These are phyloP conservation scores for Lepraria neglecta DNA, from an alignment of 495 filamentous ascomycete genomes.

Conservation along the genomic window DNA sequence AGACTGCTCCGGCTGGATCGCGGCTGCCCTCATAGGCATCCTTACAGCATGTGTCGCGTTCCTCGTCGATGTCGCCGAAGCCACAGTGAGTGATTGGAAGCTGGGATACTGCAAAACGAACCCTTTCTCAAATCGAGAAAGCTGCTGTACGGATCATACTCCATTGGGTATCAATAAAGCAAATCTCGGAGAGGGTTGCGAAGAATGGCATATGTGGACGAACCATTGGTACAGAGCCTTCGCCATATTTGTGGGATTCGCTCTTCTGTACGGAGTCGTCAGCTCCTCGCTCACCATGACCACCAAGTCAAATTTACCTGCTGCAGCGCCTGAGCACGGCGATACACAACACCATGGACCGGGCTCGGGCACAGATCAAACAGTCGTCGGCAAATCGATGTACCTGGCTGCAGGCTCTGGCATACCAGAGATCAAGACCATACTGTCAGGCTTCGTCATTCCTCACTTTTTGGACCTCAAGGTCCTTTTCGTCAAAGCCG, in stretches of 20 bases:
- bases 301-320: slow-evolving; percentile 45
- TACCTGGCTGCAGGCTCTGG: slow-evolving; percentile 53
- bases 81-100: slow-evolving; percentile 51
- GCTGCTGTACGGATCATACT: slow-evolving; percentile 40
- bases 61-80: slow-evolving; percentile 47
- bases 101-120: slow-evolving; percentile 47
- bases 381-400: slow-evolving; percentile 43
- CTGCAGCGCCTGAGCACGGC: slow-evolving; percentile 31
- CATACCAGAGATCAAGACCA: slow-evolving; percentile 56
- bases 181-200: slow-evolving; percentile 34
- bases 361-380: slow-evolving; percentile 12
- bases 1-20: slow-evolving; percentile 46
- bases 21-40: slow-evolving; percentile 46
- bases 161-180: slow-evolving; percentile 26
- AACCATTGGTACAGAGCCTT: slow-evolving; percentile 36
- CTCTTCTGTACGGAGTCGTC: slow-evolving; percentile 44
- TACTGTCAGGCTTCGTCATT: slow-evolving; percentile 54
- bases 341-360: slow-evolving; percentile 22
- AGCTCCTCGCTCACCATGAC: slow-evolving; percentile 47
- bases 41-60: slow-evolving; percentile 52
- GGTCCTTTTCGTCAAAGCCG: slow-evolving; percentile 49
- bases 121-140: slow-evolving; percentile 41
- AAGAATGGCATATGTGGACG: slow-evolving; percentile 42
- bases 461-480: slow-evolving; percentile 49
- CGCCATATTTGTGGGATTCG: slow-evolving; percentile 46